phyloP scores from a whole-genome alignment of 2,329 filamentous ascomycete species.

The Cladosporium sp. region DNA sequence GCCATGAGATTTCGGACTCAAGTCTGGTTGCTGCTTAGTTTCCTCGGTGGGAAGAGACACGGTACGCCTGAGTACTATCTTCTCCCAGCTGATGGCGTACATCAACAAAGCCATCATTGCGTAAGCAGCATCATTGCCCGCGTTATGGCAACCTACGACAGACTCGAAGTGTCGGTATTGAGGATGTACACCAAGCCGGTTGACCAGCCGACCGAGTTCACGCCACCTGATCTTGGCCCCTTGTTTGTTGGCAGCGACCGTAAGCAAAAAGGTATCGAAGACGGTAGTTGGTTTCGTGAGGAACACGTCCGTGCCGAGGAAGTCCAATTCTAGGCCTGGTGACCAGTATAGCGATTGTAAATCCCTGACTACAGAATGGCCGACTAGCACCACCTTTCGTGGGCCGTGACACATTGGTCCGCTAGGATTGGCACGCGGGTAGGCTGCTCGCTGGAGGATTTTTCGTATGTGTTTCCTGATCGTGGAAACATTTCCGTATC shows the following conservation, averaged over 20 bases:
- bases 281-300: constrained; percentile 39
- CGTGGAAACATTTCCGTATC: constrained; percentile 34
- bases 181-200: constrained; percentile 65
- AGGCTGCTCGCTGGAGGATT: not conserved
- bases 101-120: constrained; percentile 33
- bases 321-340: constrained; percentile 40
- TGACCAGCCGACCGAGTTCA: constrained; percentile 65
- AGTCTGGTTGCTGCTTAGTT: not conserved
- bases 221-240: constrained; percentile 19
- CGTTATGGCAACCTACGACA: constrained; percentile 52
- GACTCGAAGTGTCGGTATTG: constrained; percentile 33
- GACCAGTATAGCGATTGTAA: constrained; percentile 63
- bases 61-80: not conserved
- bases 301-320: constrained; percentile 15
- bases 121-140: constrained; percentile 38
- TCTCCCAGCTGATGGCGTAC: constrained; percentile 26
- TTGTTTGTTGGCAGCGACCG: constrained; percentile 17
- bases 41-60: not conserved
- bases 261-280: constrained; percentile 51
- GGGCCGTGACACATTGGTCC: constrained; percentile 30
- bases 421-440: not conserved
- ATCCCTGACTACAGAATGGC: constrained; percentile 67
- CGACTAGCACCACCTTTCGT: constrained; percentile 59
- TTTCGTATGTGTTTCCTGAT: not conserved
- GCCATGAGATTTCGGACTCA: not conserved